These are phyloP conservation scores for Trichoderma brevicompactum DNA, from an alignment of 2,329 filamentous ascomycete species.

Conservation along the genomic window DNA sequence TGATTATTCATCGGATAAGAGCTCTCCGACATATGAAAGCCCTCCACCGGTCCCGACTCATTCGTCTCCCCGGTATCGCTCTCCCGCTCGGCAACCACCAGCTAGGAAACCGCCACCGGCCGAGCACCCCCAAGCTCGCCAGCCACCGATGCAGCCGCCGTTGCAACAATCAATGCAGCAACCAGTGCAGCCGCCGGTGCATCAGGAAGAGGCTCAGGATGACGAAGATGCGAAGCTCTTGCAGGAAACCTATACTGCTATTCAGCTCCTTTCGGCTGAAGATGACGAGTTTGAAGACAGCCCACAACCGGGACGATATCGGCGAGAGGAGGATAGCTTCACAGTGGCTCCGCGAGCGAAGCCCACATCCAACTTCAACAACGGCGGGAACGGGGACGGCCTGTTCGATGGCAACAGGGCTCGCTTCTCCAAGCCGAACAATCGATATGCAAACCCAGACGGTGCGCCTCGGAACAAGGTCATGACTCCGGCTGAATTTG, in stretches of 20 bases:
- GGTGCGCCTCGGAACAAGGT: slow-evolving; percentile 67
- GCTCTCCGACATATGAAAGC: slow-evolving; percentile 45
- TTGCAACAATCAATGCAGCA: slow-evolving; percentile 35
- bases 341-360: slow-evolving; percentile 40
- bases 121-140: slow-evolving; percentile 6
- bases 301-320: slow-evolving; percentile 39
- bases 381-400: slow-evolving; percentile 49
- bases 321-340: slow-evolving; percentile 49
- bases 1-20: slow-evolving; percentile 46
- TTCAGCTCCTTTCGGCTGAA: slow-evolving; percentile 48
- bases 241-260: slow-evolving; percentile 57
- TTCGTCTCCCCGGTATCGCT: slow-evolving; percentile 33
- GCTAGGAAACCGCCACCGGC: neutral
- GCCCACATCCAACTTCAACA: slow-evolving; percentile 39
- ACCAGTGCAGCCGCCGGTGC: slow-evolving; percentile 38
- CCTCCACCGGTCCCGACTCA: slow-evolving; percentile 50
- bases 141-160: slow-evolving; percentile 32
- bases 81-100: slow-evolving; percentile 19
- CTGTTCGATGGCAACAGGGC: slow-evolving; percentile 56
- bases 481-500: slow-evolving; percentile 89
- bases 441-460: slow-evolving; percentile 41
- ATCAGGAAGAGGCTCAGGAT: slow-evolving; percentile 48
- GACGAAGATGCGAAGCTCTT: slow-evolving; percentile 60
- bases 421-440: slow-evolving; percentile 44
- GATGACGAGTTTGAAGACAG: slow-evolving; percentile 32